A percentile compares a stretch with the other conserved stretches of the same genome.
Evolutionary conservation across 2,329 filamentous ascomycete species (phyloP).

Genomic region (Aspergillus niger): DNA sequence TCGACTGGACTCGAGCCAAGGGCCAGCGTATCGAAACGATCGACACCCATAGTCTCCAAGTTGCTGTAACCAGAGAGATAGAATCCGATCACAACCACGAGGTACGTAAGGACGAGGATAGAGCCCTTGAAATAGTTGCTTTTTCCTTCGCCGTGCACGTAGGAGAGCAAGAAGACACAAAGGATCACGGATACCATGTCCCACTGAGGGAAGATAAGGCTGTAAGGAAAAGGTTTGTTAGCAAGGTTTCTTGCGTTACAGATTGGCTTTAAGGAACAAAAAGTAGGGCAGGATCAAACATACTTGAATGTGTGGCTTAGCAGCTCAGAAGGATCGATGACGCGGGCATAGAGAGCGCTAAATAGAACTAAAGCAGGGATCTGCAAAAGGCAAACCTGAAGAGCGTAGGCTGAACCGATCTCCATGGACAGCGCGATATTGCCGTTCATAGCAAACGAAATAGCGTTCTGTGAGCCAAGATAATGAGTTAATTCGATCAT

Average conservation of each 20-base stretch:
- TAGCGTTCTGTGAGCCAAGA: constrained; percentile 72
- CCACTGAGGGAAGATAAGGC: constrained; percentile 96
- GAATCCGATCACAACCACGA: constrained; percentile 90
- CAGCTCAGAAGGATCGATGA: constrained; percentile 57
- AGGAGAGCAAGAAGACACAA: constrained; percentile 92
- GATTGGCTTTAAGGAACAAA: background rate
- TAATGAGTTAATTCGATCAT: background rate
- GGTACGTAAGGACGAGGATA: constrained; percentile 87
- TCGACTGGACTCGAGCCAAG: constrained; percentile 35
- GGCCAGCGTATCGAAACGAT: constrained; percentile 51
- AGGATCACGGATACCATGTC: constrained; percentile 97
- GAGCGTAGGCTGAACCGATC: constrained; percentile 93
- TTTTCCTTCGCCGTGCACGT: constrained; percentile 98
- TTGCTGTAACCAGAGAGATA: constrained; percentile 74
- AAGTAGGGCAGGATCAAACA: constrained; percentile 22
- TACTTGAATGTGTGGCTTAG: constrained; percentile 57
- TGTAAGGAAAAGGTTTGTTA: constrained; percentile 36
- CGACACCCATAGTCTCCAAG: constrained; percentile 51
- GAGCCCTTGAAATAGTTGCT: constrained; percentile 99
- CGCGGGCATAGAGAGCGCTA: constrained; percentile 71
- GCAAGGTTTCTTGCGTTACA: background rate
- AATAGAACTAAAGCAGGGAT: constrained; percentile 91
- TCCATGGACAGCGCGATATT: constrained; percentile 99
- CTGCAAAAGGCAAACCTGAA: constrained; percentile 93
- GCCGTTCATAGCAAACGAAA: constrained; percentile 99